A percentile compares a stretch with the other conserved stretches of the same genome.
These are phyloP conservation scores for Hypericum androsaemum DNA, from an alignment of 345 rosid genomes.

Conservation along the genomic window DNA sequence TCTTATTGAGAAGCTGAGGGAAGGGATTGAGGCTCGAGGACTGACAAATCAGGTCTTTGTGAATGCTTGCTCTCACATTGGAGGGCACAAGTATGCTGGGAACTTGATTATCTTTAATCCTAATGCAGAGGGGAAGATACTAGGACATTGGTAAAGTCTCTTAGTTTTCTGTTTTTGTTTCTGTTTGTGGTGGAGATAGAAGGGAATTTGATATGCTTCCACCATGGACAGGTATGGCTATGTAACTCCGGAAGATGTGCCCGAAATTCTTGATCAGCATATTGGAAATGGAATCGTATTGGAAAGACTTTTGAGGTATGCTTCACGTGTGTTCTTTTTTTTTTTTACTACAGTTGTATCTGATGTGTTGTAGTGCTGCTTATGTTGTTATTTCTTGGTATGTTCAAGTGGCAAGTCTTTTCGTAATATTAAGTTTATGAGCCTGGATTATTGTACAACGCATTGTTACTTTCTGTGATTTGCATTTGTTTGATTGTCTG, in stretches of 20 bases:
- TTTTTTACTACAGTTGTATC: neutral
- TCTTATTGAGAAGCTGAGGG: slow-evolving; percentile 57
- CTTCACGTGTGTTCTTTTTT: neutral
- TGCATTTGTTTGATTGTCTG: too few relatives aligned
- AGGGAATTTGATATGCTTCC: slow-evolving; percentile 1
- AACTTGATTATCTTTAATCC: slow-evolving; percentile 73
- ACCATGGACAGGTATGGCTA: slow-evolving; percentile 69
- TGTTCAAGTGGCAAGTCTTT: too few relatives aligned
- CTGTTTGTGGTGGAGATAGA: neutral
- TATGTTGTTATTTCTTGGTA: too few relatives aligned
- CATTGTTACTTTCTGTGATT: too few relatives aligned
- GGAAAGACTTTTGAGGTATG: slow-evolving; percentile 71
- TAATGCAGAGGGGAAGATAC: slow-evolving; percentile 44
- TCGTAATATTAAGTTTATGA: too few relatives aligned
- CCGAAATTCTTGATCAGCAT: slow-evolving; percentile 82
- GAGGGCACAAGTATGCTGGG: slow-evolving; percentile 97
- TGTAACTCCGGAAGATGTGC: slow-evolving; percentile 84
- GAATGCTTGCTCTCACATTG: slow-evolving; percentile 77
- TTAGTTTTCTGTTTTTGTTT: neutral
- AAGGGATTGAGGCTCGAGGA: slow-evolving; percentile 58
- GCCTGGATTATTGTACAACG: too few relatives aligned
- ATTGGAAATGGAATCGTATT: slow-evolving; percentile 62
- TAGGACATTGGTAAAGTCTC: slow-evolving; percentile 67
- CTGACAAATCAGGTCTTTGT: slow-evolving; percentile 50
- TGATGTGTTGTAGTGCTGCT: too few relatives aligned